A percentile compares a stretch with the other conserved stretches of the same genome.
Evolutionary conservation across 768 basidiomycete genomes (phyloP).

Genomic region (Phanerodontia chrysosporium): DNA sequence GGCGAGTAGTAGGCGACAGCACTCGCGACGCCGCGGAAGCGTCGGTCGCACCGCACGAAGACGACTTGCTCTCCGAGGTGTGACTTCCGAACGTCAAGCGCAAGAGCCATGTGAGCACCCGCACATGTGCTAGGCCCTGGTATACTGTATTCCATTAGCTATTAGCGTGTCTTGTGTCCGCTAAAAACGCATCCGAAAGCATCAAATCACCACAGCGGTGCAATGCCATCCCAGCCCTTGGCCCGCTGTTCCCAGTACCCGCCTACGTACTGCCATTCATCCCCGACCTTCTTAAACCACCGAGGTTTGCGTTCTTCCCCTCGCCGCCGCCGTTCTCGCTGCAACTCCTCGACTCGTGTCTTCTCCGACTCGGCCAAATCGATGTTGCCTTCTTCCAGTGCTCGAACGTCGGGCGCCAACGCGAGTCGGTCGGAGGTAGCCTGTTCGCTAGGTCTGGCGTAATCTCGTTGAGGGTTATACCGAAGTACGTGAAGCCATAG

Average conservation of each 20-base stretch:
- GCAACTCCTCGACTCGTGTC: conserved; percentile 65
- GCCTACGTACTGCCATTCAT: conserved; percentile 74
- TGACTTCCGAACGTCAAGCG: background rate
- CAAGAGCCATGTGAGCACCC: background rate
- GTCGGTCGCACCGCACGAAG: background rate
- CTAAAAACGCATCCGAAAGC: background rate
- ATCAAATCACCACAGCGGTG: conserved; percentile 57
- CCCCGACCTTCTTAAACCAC: conserved; percentile 71
- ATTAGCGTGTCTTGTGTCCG: conserved; percentile 3
- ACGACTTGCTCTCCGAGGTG: background rate
- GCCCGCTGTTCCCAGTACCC: conserved; percentile 81
- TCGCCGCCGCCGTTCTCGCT: conserved; percentile 63
- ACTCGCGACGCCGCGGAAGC: conserved; percentile 1
- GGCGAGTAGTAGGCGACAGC: background rate
- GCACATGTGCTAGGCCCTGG: background rate
- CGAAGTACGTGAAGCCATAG: conserved; percentile 82
- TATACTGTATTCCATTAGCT: conserved; percentile 7
- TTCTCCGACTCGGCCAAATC: conserved; percentile 74
- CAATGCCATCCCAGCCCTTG: conserved; percentile 56
- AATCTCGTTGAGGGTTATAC: conserved; percentile 79
- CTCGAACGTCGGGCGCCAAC: conserved; percentile 79
- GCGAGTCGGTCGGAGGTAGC: conserved; percentile 79
- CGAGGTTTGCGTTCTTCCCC: conserved; percentile 58
- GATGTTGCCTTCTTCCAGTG: conserved; percentile 73
- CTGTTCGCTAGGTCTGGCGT: conserved; percentile 57